Evolutionary conservation across 2,329 filamentous ascomycete species (phyloP).

Genomic region (Cylindrodendrum hubeiense): DNA sequence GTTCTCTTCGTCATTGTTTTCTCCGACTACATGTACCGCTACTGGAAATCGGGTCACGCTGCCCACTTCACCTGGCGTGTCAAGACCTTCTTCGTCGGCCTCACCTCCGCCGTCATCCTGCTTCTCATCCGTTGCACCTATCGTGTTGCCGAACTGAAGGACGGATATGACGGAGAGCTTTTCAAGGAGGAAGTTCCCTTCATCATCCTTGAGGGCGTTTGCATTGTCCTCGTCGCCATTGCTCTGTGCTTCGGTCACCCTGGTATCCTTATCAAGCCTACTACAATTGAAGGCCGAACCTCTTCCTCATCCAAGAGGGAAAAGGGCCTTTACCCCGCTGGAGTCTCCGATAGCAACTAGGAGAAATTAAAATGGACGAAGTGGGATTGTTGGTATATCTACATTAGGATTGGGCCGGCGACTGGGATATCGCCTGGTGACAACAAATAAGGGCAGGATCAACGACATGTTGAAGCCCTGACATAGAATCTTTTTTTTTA

Average conservation of each 20-base stretch:
- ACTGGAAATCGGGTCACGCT: slow-evolving; percentile 45
- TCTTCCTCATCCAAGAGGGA: slow-evolving; percentile 37
- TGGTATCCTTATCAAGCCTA: slow-evolving; percentile 52
- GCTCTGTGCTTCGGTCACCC: slow-evolving; percentile 56
- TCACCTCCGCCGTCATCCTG: slow-evolving; percentile 66
- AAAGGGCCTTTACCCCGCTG: slow-evolving; percentile 20
- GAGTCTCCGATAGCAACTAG: slow-evolving; percentile 25
- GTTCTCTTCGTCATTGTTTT: slow-evolving; percentile 63
- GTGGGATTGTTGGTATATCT: neutral
- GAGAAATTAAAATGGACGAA: neutral
- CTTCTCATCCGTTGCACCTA: slow-evolving; percentile 74
- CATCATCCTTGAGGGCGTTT: slow-evolving; percentile 63
- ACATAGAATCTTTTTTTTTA: neutral
- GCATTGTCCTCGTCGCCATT: slow-evolving; percentile 53
- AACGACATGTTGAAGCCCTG: neutral
- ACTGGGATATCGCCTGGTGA: no score
- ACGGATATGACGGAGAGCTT: slow-evolving; percentile 70
- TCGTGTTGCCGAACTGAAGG: slow-evolving; percentile 73
- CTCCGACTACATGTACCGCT: slow-evolving; percentile 62
- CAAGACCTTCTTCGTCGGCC: slow-evolving; percentile 62
- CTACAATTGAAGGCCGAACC: neutral
- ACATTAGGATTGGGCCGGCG: no score
- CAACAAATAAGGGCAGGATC: no score
- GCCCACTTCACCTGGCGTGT: slow-evolving; percentile 44
- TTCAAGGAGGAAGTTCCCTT: slow-evolving; percentile 66